Evolutionary conservation across 148 eudicot genomes (phyloP), one percentile per base, ranked within the genome.

Genomic region (Hydrangea macrophylla): DNA sequence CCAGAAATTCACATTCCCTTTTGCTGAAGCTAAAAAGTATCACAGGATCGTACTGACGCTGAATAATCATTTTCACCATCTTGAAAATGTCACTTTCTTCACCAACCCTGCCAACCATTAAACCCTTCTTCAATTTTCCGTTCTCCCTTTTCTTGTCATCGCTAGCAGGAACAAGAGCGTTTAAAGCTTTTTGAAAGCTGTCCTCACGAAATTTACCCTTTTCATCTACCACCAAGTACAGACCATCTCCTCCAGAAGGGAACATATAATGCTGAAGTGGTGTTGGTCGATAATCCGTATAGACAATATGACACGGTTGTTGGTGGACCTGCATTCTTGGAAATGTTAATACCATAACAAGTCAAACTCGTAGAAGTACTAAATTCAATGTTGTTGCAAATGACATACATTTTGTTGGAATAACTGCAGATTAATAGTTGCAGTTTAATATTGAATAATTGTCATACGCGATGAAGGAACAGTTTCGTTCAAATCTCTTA

Each of bases 251-350:
- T 30, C 99, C 99, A 61, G 91, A 74, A 50, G 99, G 99, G 68
- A 94, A 94, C 37, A 94, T 68, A 78, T 94, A 94, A 63, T 94
- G 99, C 76, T 94, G 99, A 72, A 94, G 99, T 33, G 99, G 99
- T 65, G 97, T 91, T 45, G 99, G 99, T 57, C 99, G 80, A 70
- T 91, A 94, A 80, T 94, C 99, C 35, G 99, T 91, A 71, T 91
- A 94, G 53, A 94, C 99, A 72, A 94, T 94, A 81, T 94, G 99
- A 74, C 99, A 94, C 37, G 99, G 99, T 81, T 94, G 99, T 78
- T 83, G 91, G 75, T 94, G 99, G 58, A 94, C 99, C 98, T 94
- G 97, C 82, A 85, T 31, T 57, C 59, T 39, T 37, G 57, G 60
- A 69, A 44, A 66, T 51, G 60, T 70, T 36, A 73, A 45, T 51